Evolutionary conservation across 208 protist genomes (phyloP).

Genomic region (Trypanosoma vivax): DNA sequence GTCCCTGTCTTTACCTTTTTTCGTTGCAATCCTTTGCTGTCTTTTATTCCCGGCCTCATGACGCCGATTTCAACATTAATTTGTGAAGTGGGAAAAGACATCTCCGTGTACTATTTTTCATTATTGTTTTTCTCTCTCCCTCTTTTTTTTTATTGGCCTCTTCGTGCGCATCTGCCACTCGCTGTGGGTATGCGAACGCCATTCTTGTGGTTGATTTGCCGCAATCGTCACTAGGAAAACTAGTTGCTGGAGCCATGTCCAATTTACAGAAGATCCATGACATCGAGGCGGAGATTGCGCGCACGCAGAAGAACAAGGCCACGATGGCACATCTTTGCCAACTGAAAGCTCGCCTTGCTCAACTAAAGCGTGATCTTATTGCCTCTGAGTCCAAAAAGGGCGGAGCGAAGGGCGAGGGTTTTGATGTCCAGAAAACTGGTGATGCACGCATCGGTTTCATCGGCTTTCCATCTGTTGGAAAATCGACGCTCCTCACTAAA

Average conservation of each 20-base stretch:
- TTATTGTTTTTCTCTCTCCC: constrained; percentile 5
- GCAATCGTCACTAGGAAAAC: neutral
- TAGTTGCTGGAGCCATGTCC: constrained; percentile 26
- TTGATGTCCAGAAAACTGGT: constrained; percentile 97
- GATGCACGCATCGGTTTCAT: constrained; percentile 96
- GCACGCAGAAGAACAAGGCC: constrained; percentile 98
- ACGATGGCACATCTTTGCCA: constrained; percentile 95
- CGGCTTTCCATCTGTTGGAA: constrained; percentile 97
- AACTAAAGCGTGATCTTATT: constrained; percentile 96
- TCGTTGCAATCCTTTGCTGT: too few relatives aligned
- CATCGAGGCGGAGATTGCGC: constrained; percentile 96
- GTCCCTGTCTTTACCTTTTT: too few relatives aligned
- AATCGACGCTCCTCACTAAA: constrained; percentile 96
- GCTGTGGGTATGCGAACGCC: constrained; percentile 1
- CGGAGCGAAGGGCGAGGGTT: constrained; percentile 92
- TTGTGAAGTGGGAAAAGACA: constrained; percentile 1
- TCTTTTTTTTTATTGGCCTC: constrained; percentile 11
- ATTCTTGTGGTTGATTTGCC: neutral
- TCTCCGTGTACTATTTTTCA: neutral
- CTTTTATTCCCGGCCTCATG: too few relatives aligned
- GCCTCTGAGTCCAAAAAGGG: constrained; percentile 80
- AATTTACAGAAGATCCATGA: constrained; percentile 91
- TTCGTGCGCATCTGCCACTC: neutral
- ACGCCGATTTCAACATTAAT: too few relatives aligned
- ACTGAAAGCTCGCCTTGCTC: constrained; percentile 97